Conservation (phyloP, 768 basidiomycete genomes). For the Collybia mongolica region DNA sequence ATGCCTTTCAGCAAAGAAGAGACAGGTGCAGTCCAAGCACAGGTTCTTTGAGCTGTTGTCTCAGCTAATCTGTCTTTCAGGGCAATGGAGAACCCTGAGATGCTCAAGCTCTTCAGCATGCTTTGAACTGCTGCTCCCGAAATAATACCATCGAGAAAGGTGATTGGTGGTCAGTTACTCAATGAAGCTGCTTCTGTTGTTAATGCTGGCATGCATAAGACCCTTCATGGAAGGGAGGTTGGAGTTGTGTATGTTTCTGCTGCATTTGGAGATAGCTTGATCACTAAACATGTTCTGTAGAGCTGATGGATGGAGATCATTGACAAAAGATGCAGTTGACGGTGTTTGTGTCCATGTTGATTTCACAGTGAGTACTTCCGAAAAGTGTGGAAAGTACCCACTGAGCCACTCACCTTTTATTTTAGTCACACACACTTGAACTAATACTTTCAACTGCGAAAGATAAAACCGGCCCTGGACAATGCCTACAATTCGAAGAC, state of each 20-base stretch:
- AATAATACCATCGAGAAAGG: neutral
- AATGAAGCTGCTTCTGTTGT: neutral
- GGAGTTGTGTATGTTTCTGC: no score
- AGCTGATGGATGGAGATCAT: neutral
- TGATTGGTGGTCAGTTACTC: conserved; percentile 1
- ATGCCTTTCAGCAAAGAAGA: conserved; percentile 1
- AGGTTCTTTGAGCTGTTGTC: neutral
- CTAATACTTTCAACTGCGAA: neutral
- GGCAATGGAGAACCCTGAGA: neutral
- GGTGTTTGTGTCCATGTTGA: neutral
- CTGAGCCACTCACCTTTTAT: neutral
- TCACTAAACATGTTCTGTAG: neutral
- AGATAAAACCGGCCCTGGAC: neutral
- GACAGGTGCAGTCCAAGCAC: neutral
- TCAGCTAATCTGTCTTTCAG: neutral
- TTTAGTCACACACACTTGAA: neutral
- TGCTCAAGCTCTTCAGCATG: neutral
- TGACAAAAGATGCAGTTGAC: neutral
- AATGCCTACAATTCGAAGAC: neutral
- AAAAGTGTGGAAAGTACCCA: neutral
- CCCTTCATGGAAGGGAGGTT: no score
- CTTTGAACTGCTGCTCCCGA: neutral
- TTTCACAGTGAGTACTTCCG: neutral
- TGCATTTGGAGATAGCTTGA: no score
- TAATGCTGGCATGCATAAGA: no score